Base-by-base conservation (phyloP, 2,329 filamentous ascomycete species). In the Fusarium sp. region DNA sequence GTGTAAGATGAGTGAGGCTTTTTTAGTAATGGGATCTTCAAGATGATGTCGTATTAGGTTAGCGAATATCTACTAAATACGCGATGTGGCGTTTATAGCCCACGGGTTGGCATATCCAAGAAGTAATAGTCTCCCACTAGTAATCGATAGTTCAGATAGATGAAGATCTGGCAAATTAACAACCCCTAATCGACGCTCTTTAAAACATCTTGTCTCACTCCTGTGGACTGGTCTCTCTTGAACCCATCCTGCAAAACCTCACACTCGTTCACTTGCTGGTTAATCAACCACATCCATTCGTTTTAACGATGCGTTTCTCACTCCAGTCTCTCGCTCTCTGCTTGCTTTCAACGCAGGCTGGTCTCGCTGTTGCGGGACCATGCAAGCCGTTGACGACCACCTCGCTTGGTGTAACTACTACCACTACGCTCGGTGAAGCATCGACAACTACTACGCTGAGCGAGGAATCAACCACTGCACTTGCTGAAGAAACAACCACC, bases 241-340 rank as follows among this genome's bases (percentile, higher is more conserved):
- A 35, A 35, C n/a, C 6, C 1, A 7, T 9, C 6, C 4, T 35
- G 11, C 2, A n/a, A 35, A 40, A 40, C 7, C 9, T 13, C 22
- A 39, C 49, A 3, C 9, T 53, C 42, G 22, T 53, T 53, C 1
- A 22, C 15, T 25, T 11, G 7, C 11, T 22, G 42, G 22, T 46
- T 4, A 0, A 3, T 53, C 10, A 11, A 9, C n/a, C 34, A 53
- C 32, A 13, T 47, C 25, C 34, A 5, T 2, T 48, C 49, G 5
- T 26, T 53, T 9, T 2, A 25, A 11, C 11, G 0, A 53, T 53
- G 42, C 34, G 34, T 5, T 11, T 40, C 22, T 40, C 28, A 3
- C 9, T 53, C 0, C 12, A 34, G 0, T 15, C n/a, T 1, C 2
- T 48, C 3, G 5, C 34, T n/a, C 11, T 53, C 5, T 40, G 11